Evolutionary conservation across 345 rosid species (phyloP).

Genomic region (Tarenaya hassleriana): DNA sequence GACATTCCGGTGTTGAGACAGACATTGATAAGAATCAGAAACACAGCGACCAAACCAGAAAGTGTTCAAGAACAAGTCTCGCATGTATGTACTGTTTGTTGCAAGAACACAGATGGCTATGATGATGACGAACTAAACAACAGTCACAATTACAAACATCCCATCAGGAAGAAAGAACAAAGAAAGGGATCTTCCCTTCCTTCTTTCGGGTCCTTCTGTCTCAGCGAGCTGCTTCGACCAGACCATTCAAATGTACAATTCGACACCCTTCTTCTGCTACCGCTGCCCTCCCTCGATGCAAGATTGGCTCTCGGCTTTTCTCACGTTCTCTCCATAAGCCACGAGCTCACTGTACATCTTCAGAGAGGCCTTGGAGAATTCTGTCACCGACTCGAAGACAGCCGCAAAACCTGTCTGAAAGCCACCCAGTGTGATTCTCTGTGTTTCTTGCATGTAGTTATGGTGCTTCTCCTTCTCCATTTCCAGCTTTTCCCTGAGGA

Average conservation of each 20-base stretch:
- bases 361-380: conserved; percentile 33
- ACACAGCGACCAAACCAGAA: too few species aligned
- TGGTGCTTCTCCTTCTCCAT: conserved; percentile 35
- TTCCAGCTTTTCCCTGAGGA: conserved; percentile 26
- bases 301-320: conserved; percentile 9
- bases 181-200: too few species aligned
- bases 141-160: too few species aligned
- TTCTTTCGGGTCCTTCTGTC: neutral
- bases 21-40: too few species aligned
- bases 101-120: too few species aligned
- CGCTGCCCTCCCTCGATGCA: conserved; percentile 13
- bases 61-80: too few species aligned
- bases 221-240: conserved; percentile 26
- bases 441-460: conserved; percentile 28
- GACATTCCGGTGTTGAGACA: too few species aligned
- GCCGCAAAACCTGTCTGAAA: conserved; percentile 35
- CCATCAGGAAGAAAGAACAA: neutral
- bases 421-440: conserved; percentile 27
- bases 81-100: too few species aligned
- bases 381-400: conserved; percentile 30
- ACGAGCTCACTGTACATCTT: conserved; percentile 33
- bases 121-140: too few species aligned
- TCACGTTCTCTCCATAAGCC: conserved; percentile 18
- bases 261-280: conserved; percentile 1
- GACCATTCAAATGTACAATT: neutral